A percentile compares a stretch with the other conserved stretches of the same genome.
Evolutionary conservation across 2,329 filamentous ascomycete species (phyloP).

Genomic region (Tolypocladium amazonense): DNA sequence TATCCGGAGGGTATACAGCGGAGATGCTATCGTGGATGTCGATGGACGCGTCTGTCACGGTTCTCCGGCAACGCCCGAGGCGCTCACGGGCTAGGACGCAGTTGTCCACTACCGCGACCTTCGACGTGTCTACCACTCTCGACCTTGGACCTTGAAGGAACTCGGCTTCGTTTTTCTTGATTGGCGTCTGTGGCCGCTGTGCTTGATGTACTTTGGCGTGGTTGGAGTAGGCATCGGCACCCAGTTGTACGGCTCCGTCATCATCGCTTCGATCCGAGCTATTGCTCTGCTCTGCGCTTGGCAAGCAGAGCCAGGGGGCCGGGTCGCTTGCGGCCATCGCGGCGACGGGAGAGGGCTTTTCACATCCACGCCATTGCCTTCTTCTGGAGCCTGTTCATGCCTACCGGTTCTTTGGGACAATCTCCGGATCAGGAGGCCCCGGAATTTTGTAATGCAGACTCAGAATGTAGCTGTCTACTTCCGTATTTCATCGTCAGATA

Average conservation of each 20-base stretch:
- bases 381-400: neutral
- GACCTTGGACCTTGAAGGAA: conserved; percentile 63
- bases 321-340: too few species aligned
- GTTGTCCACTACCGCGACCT: conserved; percentile 75
- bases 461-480: neutral
- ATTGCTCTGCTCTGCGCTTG: too few species aligned
- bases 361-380: neutral
- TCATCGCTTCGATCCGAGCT: conserved; percentile 72
- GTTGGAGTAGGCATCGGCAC: conserved; percentile 87
- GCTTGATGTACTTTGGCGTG: conserved; percentile 90
- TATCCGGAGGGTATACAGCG: too few species aligned
- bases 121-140: conserved; percentile 65
- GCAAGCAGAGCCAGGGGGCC: too few species aligned
- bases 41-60: too few species aligned
- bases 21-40: too few species aligned
- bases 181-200: conserved; percentile 80
- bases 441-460: neutral
- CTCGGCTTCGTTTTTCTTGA: conserved; percentile 63
- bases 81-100: conserved; percentile 66
- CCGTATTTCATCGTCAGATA: neutral
- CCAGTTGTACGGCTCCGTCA: conserved; percentile 78
- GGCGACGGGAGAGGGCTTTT: too few species aligned
- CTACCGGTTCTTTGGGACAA: neutral
- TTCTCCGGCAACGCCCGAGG: conserved; percentile 60
- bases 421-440: neutral